Base-by-base conservation (phyloP, 2,329 filamentous ascomycete genomes). In the Claviceps pazoutovae region DNA sequence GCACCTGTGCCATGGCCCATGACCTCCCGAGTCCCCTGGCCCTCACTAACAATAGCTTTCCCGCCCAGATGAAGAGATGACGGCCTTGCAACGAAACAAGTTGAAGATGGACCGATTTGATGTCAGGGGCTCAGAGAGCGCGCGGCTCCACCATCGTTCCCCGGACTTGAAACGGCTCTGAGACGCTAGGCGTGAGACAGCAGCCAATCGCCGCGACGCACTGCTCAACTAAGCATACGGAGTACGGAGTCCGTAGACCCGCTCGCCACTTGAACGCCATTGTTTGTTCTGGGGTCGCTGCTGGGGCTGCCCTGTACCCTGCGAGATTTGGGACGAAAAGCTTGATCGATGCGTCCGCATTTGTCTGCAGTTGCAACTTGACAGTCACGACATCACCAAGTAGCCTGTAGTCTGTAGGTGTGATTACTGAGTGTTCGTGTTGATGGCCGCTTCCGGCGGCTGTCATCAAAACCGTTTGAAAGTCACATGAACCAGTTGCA, bases 81-180 rank as follows among this genome's bases (percentile, higher is more conserved):
- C 17, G 11, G 41, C 41, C 11, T 43, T n/a, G 41, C 17, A 43
- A 43, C 41, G 9, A 23, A 17, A 14, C 39, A 34, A 34, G 30
- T 11, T 17, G 38, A 44, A 16, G 7, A 11, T 44, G 4, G 13
- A 44, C 4, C 14, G 13, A 26, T 14, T 16, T 41, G 34, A 48
- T 48, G 26, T 44, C 48, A 53, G 51, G 51, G 51, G 51, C 51
- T 43, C 16, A 17, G 4, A 30, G 51, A n/a, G 42, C 21, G 51
- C 17, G 6, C 39, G 30, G 8, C 23, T 17, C 47, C 46, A 34
- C 36, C 43, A 11, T 39, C 46, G 14, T 49, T 52, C 34, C 47
- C 48, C 44, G 26, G 21, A 47, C 47, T 46, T 49, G 47, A 52
- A 52, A 52, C 47, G n/a, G 39, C 46, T 21, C 34, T 49, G 47